Base-by-base conservation (phyloP, 192 early-diverging fungal genomes). In the Backusella psychrophila region DNA sequence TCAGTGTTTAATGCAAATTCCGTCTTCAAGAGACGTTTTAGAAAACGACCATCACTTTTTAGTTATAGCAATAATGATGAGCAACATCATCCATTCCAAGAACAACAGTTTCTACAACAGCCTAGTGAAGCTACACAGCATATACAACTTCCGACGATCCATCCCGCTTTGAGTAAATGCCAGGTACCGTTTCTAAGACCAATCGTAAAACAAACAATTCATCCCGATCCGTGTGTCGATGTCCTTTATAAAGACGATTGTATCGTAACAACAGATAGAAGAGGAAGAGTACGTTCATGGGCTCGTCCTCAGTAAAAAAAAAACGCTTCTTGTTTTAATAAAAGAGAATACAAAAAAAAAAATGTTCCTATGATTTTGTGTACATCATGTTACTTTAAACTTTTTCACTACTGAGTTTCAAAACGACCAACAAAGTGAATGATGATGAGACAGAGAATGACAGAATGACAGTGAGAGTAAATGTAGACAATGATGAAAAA, bases 151-250 rank as follows among this genome's bases (percentile, higher is more conserved):
- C 80, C 77, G 15, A 76, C 53, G 17, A 36, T 75, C 23, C 78
- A 83, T 76, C 78, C 78, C 35, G 52, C 69, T 26, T 39, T 77
- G 15, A 73, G 66, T 31, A 83, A 83, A 69, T 52, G 59, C 14
- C 81, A 83, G 66, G 81, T 83, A 21, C 74, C 81, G 9, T 77
- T 74, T 74, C 73, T 83, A 35, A 78, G 76, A 53, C 75, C 81
- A 4, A 46, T 78, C 3, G 65, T 52, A n/a, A 69, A 76, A 19
- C 75, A 71, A 23, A 73, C 72, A 1, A 49, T 82, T 1, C 77
- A 79, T 70, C 65, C 81, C 35, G 81, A 82, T 63, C 81, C 81
- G 5, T 78, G 77, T 69, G 66, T 79, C 34, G 71, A 76, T 69
- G 70, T 82, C 21, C 33, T 76, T 46, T 82, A 75, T 69, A 59